Evolutionary conservation across 257 asterid genomes (phyloP).

Genomic region (Scutellaria galericulata): DNA sequence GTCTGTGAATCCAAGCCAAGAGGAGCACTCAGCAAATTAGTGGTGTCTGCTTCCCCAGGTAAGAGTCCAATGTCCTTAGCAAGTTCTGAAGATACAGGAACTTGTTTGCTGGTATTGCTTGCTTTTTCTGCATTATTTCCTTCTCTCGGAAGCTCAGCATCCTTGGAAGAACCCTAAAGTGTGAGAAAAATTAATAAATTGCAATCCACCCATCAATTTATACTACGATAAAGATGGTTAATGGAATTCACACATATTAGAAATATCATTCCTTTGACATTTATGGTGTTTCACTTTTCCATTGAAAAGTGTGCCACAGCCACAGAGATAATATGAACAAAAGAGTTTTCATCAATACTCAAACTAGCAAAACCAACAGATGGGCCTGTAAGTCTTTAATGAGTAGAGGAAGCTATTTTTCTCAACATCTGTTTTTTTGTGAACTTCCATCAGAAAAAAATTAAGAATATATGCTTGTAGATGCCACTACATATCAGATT

Average conservation of each 20-base stretch:
- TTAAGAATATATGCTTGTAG: constrained; percentile 17
- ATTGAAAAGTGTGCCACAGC: not conserved
- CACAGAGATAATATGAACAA: constrained; percentile 2
- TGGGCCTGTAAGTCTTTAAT: not conserved
- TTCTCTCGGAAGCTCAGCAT: constrained; percentile 68
- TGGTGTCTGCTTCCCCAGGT: constrained; percentile 57
- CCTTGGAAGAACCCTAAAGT: constrained; percentile 72
- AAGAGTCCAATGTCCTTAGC: constrained; percentile 51
- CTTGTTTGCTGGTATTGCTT: constrained; percentile 47
- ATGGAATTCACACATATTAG: constrained; percentile 21
- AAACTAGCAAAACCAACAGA: constrained; percentile 25
- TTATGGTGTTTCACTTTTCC: constrained; percentile 15
- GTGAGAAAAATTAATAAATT: constrained; percentile 31
- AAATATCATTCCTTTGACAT: not conserved
- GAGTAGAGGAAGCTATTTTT: constrained; percentile 1
- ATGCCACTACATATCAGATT: constrained; percentile 11
- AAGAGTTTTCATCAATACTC: not conserved
- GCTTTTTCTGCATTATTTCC: constrained; percentile 57
- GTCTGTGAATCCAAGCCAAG: constrained; percentile 52
- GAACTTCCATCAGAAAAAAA: constrained; percentile 6
- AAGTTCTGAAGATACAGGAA: constrained; percentile 57
- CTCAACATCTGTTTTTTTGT: not conserved
- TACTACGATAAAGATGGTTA: constrained; percentile 9
- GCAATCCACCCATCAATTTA: constrained; percentile 21
- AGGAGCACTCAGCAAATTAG: constrained; percentile 41